A percentile compares a stretch with the other conserved stretches of the same genome.
Evolutionary conservation across 2,329 filamentous ascomycete genomes (phyloP).

Genomic region (Ascochyta lentis): DNA sequence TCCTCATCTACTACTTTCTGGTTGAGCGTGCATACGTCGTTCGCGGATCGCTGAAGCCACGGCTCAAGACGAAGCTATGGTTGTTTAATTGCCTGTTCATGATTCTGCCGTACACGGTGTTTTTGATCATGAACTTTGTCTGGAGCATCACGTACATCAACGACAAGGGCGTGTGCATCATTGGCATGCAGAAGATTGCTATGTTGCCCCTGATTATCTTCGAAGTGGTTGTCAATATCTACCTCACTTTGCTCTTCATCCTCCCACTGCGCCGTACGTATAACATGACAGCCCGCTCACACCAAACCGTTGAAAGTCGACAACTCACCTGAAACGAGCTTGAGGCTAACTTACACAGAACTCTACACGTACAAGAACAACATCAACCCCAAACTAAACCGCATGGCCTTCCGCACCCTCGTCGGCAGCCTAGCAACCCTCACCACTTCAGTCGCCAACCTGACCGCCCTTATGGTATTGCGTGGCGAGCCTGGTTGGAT

Average conservation of each 20-base stretch:
- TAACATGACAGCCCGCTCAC: no score
- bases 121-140: conserved; percentile 66
- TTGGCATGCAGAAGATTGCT: conserved; percentile 65
- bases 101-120: conserved; percentile 50
- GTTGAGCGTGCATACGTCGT: conserved; percentile 71
- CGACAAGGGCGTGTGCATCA: conserved; percentile 62
- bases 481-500: conserved; percentile 70
- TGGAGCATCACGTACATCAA: conserved; percentile 63
- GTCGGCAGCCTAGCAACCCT: conserved; percentile 65
- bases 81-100: conserved; percentile 68
- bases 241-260: conserved; percentile 68
- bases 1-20: conserved; percentile 70
- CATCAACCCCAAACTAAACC: conserved; percentile 55
- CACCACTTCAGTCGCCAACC: conserved; percentile 64
- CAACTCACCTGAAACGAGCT: background rate
- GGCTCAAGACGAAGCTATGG: conserved; percentile 65
- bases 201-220: conserved; percentile 69
- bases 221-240: conserved; percentile 67
- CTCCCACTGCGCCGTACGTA: conserved; percentile 63
- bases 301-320: no score
- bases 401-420: conserved; percentile 65
- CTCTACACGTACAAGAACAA: conserved; percentile 63
- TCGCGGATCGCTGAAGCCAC: conserved; percentile 58
- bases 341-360: conserved; percentile 43
- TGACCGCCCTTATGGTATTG: conserved; percentile 64